Evolutionary conservation across 805 yeast species (phyloP).

Genomic region (Ascoidea asiatica): DNA sequence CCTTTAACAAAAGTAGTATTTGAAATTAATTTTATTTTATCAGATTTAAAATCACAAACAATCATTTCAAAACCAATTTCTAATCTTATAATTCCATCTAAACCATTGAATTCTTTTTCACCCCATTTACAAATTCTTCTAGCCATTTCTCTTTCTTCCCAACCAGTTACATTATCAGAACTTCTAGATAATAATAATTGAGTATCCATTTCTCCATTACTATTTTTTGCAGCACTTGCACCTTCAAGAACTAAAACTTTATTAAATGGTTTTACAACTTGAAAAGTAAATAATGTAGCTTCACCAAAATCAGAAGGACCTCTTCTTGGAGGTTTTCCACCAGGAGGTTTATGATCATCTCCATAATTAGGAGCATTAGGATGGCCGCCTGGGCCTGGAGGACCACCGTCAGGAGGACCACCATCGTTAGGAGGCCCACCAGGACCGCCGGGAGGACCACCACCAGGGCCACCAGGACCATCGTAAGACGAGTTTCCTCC

Average conservation of each 20-base stretch:
- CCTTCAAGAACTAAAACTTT: constrained; percentile 46
- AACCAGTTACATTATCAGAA: constrained; percentile 15
- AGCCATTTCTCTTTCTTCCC: constrained; percentile 33
- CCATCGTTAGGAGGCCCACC: constrained; percentile 1
- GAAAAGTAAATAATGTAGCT: constrained; percentile 28
- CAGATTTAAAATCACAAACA: constrained; percentile 38
- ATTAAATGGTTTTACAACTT: constrained; percentile 31
- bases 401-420: neutral
- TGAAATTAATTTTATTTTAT: constrained; percentile 31
- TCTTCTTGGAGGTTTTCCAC: neutral
- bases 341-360: neutral
- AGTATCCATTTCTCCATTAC: constrained; percentile 50
- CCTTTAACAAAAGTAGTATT: constrained; percentile 26
- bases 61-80: constrained; percentile 53
- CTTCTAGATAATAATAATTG: constrained; percentile 28
- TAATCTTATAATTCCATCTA: constrained; percentile 45
- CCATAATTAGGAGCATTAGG: neutral
- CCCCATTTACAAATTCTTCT: constrained; percentile 44
- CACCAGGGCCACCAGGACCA: constrained; percentile 7
- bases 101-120: constrained; percentile 28
- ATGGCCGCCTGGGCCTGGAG: neutral
- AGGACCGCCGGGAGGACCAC: constrained; percentile 9
- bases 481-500: neutral
- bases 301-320: constrained; percentile 3
- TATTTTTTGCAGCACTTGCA: constrained; percentile 50